phyloP scores from a whole-genome alignment of 2,329 filamentous ascomycete genomes.

The Endocalyx cinctus region DNA sequence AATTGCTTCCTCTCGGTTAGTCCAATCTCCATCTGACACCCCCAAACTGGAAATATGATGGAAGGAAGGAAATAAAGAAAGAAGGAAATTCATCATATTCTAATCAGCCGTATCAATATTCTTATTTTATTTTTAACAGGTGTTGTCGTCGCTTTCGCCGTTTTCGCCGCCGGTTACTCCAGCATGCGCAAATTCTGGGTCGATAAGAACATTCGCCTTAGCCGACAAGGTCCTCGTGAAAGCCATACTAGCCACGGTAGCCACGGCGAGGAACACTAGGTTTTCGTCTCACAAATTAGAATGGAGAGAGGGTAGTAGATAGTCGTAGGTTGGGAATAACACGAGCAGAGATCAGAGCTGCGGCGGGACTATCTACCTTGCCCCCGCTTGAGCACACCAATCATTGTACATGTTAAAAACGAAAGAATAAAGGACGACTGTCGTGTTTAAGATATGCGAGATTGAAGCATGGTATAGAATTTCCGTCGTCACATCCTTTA shows the following conservation, averaged over 20 bases:
- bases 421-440: constrained; percentile 12
- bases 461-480: constrained; percentile 21
- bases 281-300: constrained; percentile 9
- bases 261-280: constrained; percentile 30
- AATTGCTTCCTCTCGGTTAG: constrained; percentile 92
- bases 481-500: constrained; percentile 14
- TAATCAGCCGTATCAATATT: too few species aligned
- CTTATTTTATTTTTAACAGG: constrained; percentile 48
- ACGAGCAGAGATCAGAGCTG: too few species aligned
- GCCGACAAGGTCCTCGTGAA: constrained; percentile 67
- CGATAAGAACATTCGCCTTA: constrained; percentile 90
- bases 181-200: constrained; percentile 73
- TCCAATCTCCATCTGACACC: constrained; percentile 19
- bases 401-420: constrained; percentile 25
- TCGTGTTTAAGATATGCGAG: constrained; percentile 21
- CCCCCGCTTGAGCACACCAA: constrained; percentile 13
- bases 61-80: too few species aligned
- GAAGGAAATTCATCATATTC: too few species aligned
- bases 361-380: constrained; percentile 16
- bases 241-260: too few species aligned
- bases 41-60: not conserved
- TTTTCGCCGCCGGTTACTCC: constrained; percentile 79
- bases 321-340: too few species aligned
- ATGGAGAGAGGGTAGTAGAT: constrained; percentile 9
- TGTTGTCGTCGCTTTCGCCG: constrained; percentile 80